Conservation (phyloP, 495 filamentous ascomycete species). For the Aspergillus nidulans region DNA sequence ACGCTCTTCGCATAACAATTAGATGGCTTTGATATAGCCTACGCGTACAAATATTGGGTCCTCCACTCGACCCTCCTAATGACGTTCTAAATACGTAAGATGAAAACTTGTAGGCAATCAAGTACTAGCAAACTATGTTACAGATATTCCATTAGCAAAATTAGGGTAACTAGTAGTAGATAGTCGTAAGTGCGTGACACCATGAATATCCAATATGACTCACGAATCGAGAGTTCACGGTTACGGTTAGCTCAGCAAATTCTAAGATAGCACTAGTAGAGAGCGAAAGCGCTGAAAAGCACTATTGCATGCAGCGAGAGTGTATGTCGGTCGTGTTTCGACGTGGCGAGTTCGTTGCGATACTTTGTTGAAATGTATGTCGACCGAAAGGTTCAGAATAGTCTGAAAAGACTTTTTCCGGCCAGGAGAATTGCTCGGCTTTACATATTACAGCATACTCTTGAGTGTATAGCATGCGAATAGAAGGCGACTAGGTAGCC, state of each 20-base stretch:
- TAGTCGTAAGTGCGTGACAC: conserved; percentile 12
- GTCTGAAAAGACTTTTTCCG: neutral
- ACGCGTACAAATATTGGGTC: no score
- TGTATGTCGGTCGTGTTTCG: neutral
- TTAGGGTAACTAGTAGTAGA: conserved; percentile 6
- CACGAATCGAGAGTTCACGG: neutral
- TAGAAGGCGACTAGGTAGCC: neutral
- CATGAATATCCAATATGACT: conserved; percentile 1
- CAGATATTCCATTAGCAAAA: conserved; percentile 8
- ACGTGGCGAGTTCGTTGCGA: neutral
- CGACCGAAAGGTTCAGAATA: neutral
- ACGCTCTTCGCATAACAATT: no score
- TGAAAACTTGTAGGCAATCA: neutral
- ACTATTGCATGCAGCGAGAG: neutral
- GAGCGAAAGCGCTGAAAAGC: neutral
- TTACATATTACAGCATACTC: neutral
- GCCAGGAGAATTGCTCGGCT: neutral
- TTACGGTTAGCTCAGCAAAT: neutral
- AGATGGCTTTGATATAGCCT: no score
- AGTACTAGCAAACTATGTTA: conserved; percentile 16
- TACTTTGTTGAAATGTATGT: neutral
- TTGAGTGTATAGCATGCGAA: neutral
- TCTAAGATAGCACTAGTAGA: neutral
- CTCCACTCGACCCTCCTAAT: no score
- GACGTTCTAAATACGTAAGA: no score